Percentiles rank a stretch among this genome's conserved stretches.
Evolutionary conservation across 148 eudicot genomes (phyloP).

Genomic region (Vaccinium macrocarpon): DNA sequence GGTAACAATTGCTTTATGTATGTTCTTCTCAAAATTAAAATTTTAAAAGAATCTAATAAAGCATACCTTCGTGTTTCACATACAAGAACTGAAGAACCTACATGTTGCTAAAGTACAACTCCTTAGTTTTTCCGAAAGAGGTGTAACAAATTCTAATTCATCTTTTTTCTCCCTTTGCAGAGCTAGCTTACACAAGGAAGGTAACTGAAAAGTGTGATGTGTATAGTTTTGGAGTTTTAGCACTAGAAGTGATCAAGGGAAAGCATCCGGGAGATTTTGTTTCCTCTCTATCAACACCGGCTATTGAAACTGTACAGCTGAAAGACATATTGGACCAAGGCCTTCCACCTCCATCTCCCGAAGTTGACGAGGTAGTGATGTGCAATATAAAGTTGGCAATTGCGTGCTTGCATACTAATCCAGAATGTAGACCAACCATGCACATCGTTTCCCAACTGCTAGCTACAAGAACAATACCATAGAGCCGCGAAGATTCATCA

Average conservation of each 20-base stretch:
- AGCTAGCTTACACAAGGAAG: not conserved
- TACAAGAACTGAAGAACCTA: no score
- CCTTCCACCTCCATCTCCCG: not conserved
- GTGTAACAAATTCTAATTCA: not conserved
- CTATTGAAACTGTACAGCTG: not conserved
- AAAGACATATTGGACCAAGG: conserved; percentile 3
- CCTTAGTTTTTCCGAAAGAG: no score
- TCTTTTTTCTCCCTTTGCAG: not conserved
- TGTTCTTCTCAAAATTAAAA: no score
- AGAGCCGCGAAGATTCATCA: not conserved
- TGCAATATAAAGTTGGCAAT: conserved; percentile 26
- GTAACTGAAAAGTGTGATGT: not conserved
- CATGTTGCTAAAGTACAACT: not conserved
- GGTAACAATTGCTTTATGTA: not conserved
- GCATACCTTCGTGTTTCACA: not conserved
- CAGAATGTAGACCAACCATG: conserved; percentile 37
- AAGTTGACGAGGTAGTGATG: conserved; percentile 25
- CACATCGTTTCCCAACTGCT: conserved; percentile 19
- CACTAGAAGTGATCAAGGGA: conserved; percentile 6
- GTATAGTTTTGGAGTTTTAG: conserved; percentile 7
- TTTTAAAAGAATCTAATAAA: not conserved
- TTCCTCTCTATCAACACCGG: not conserved
- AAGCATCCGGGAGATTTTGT: conserved; percentile 7
- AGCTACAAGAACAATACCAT: not conserved
- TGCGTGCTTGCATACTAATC: conserved; percentile 30